Base-by-base conservation (phyloP, 768 basidiomycete species). In the Agrocybe pediades region DNA sequence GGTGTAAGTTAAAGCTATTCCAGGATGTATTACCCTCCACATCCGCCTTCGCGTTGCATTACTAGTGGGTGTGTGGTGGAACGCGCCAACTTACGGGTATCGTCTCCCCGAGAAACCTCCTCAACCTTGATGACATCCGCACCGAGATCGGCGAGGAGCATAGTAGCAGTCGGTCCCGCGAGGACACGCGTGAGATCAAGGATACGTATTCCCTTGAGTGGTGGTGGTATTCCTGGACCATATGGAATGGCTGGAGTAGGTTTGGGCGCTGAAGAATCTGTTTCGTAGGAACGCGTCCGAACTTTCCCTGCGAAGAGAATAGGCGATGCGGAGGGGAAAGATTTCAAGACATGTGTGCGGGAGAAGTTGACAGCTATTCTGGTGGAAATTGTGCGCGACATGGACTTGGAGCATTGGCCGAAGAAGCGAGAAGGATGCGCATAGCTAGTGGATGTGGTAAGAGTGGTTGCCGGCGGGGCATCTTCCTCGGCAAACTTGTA, bases 71-170 rank as follows among this genome's bases (percentile, higher is more conserved):
- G 15, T 20, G 33, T 27, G 40, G n/a, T 24, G 27, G 47, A 39
- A 20, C 20, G 20, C 13, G 17, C 50, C 27, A 23, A 74, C 79
- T 65, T 71, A 83, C 93, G 82, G 26, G 95, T 98, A 71, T 98
- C 95, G 64, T 98, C 95, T 20, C 95, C 95, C 54, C 77, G 80
- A 41, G 78, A 75, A 48, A 83, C 75, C 65, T 92, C 89, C 66
- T 95, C 93, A 5, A 97, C 84, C 68, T 97, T 98, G 68, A 97
- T 83, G 24, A 98, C 93, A 65, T 98, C 93, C 43, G 95, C 95
- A 1, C 92, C 88, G 29, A 95, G 73, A 71, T 95, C 93, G 6
- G 87, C 94, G n/a, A 97, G 78, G 55, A 96, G 79, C 94, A 95
- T 91, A 1, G 93, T 91, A n/a, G 88, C 84, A 1, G 88, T 88